These are phyloP conservation scores for Colletotrichum sidae DNA, from an alignment of 2,329 filamentous ascomycete species.

Conservation along the genomic window DNA sequence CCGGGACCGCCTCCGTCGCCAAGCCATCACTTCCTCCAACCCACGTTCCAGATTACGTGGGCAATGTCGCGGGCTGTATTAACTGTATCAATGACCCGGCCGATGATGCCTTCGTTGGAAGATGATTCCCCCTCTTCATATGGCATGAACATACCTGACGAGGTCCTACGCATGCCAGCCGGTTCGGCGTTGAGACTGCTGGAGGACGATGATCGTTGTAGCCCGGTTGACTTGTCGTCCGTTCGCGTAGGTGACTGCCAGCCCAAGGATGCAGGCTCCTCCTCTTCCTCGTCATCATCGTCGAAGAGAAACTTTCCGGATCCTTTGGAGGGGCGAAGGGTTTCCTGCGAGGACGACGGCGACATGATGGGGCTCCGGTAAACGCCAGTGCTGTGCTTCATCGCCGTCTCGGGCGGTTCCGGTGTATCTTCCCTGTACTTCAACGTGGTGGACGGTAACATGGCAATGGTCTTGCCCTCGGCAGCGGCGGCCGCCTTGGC, in stretches of 20 bases:
- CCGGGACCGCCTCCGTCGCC: conserved; percentile 1
- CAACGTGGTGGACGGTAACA: conserved; percentile 85
- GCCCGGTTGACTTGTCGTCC: conserved; percentile 43
- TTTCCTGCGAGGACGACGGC: conserved; percentile 86
- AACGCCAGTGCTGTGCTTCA: conserved; percentile 67
- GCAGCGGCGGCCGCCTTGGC: conserved; percentile 58
- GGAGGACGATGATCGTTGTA: conserved; percentile 62
- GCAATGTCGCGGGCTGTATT: conserved; percentile 78
- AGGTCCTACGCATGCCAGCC: conserved; percentile 78
- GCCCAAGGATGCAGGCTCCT: conserved; percentile 54
- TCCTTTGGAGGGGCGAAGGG: conserved; percentile 76
- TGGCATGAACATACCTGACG: conserved; percentile 93
- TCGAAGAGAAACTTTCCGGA: conserved; percentile 73
- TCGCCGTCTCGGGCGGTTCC: conserved; percentile 70
- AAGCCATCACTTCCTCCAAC: conserved; percentile 65
- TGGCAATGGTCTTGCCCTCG: conserved; percentile 88
- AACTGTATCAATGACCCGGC: conserved; percentile 84
- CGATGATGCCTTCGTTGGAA: conserved; percentile 74
- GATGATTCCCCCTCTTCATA: conserved; percentile 78
- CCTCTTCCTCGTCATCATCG: conserved; percentile 69
- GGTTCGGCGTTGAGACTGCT: conserved; percentile 63
- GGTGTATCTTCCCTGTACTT: conserved; percentile 86
- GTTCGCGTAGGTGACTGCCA: conserved; percentile 39
- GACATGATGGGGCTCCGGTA: conserved; percentile 67
- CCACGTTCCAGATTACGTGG: conserved; percentile 79